phyloP scores from a whole-genome alignment of 1,284 basidiomycete genomes.

The Ceratobasidium sp. region DNA sequence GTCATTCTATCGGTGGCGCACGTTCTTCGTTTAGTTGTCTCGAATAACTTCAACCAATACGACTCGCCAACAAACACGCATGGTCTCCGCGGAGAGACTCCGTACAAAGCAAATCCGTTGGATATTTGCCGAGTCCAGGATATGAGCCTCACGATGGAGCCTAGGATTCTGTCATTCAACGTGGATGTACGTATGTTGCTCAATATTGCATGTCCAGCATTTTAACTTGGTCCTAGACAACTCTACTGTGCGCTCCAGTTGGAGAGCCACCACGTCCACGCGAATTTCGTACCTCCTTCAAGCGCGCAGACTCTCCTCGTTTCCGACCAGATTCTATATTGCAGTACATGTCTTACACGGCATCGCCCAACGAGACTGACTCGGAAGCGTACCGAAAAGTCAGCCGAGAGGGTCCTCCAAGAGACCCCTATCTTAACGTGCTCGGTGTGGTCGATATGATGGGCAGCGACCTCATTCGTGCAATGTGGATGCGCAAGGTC shows the following conservation, averaged over 20 bases:
- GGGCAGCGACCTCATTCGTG: neutral
- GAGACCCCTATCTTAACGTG: neutral
- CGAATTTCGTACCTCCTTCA: neutral
- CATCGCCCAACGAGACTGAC: neutral
- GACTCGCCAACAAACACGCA: neutral
- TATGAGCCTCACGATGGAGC: constrained; percentile 19
- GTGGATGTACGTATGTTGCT: neutral
- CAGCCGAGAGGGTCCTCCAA: neutral
- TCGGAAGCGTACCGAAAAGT: neutral
- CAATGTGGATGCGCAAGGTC: constrained; percentile 1
- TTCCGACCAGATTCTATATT: neutral
- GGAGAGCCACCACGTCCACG: neutral
- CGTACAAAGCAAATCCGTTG: constrained; percentile 22
- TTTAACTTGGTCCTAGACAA: neutral
- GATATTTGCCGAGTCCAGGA: constrained; percentile 12
- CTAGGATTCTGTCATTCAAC: neutral
- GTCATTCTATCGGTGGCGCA: too few relatives aligned
- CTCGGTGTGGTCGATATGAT: neutral
- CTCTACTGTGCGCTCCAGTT: neutral
- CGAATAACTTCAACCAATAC: neutral
- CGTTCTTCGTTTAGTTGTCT: constrained; percentile 5
- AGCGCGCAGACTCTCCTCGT: neutral
- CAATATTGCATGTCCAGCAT: neutral
- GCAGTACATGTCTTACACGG: neutral
- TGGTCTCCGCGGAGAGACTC: neutral